Base-by-base conservation (phyloP, 768 basidiomycete genomes). In the Hypsizygus marmoreus region DNA sequence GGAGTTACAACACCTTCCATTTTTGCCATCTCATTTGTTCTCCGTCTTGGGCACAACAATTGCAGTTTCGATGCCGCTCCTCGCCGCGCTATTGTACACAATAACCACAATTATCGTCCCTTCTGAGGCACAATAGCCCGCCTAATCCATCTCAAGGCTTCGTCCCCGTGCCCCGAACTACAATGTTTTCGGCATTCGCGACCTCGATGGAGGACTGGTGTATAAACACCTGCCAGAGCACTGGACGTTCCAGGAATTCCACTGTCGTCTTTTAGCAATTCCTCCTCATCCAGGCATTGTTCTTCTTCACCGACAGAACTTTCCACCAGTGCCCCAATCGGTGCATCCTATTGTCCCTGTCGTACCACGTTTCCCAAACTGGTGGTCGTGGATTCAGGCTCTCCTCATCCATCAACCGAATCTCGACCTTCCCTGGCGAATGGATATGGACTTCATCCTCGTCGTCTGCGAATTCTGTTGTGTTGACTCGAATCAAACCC, bases 1-100 rank as follows among this genome's bases (percentile, higher is more conserved):
- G 63, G 54, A 51, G 45, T 50, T 54, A 64, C 65, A 58, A 61
- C 43, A 53, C 45, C 47, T 64, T 54, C 62, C 64, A 53, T 58
- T 58, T 65, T 46, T 55, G 60, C 26, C 23, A 30, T 11, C 22
- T 45, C 50, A 61, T 46, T 43, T 72, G 63, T 48, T 48, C 36
- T 36, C 12, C 41, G 7, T 30, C 43, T n/a, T 40, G 33, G 28
- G 28, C 44, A 38, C 22, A 46, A 46, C 44, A 46, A n/a, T 66
- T 47, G 23, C 68, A 12, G 63, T 64, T 43, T 66, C 60, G 9
- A 66, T 51, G 28, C 11, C 29, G 20, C 19, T 43, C 24, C 23
- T 38, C 34, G 38, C 7, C 24, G 25, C 29, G 19, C 34, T 11
- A 11, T 35, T 29, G 28, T 30, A 6, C 14, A n/a, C 46, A 51